phyloP scores from a whole-genome alignment of 1,284 basidiomycete genomes.

The Ustilago tritici region DNA sequence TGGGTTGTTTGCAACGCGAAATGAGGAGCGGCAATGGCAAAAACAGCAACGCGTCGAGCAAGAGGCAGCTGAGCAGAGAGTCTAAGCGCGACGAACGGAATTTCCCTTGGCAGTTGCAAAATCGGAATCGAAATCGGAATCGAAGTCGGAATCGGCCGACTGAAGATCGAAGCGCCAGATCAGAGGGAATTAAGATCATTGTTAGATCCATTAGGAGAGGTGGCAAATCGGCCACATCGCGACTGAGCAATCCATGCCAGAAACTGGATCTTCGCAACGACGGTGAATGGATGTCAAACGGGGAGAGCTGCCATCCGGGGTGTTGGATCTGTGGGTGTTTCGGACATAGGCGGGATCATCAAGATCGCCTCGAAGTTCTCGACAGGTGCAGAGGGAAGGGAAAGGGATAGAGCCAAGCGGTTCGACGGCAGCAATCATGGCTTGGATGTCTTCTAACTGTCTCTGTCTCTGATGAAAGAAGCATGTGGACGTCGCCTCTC shows the following conservation, averaged over 20 bases:
- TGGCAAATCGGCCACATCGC: constrained; percentile 17
- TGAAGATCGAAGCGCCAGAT: constrained; percentile 4
- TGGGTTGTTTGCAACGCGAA: background rate
- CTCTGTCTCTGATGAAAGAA: constrained; percentile 6
- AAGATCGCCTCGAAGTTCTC: background rate
- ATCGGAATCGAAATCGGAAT: too few relatives aligned
- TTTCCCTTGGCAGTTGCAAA: background rate
- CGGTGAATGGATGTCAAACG: constrained; percentile 19
- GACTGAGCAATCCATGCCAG: constrained; percentile 2
- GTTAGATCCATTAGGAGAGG: constrained; percentile 7
- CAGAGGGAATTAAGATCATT: background rate
- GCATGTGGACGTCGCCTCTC: constrained; percentile 8
- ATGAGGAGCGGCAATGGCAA: background rate
- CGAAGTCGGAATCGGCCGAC: constrained; percentile 12
- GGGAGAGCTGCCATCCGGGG: constrained; percentile 2
- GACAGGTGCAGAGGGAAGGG: background rate
- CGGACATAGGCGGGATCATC: constrained; percentile 35
- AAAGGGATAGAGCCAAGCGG: background rate
- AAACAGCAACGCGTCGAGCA: constrained; percentile 11
- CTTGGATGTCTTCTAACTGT: background rate
- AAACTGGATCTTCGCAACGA: constrained; percentile 3
- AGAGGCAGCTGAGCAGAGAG: constrained; percentile 11
- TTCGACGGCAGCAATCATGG: background rate
- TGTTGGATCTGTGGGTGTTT: constrained; percentile 26
- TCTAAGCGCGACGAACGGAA: constrained; percentile 1